Evolutionary conservation across 2,329 filamentous ascomycete species (phyloP).

Genomic region (Endoconidiophora laricicola): DNA sequence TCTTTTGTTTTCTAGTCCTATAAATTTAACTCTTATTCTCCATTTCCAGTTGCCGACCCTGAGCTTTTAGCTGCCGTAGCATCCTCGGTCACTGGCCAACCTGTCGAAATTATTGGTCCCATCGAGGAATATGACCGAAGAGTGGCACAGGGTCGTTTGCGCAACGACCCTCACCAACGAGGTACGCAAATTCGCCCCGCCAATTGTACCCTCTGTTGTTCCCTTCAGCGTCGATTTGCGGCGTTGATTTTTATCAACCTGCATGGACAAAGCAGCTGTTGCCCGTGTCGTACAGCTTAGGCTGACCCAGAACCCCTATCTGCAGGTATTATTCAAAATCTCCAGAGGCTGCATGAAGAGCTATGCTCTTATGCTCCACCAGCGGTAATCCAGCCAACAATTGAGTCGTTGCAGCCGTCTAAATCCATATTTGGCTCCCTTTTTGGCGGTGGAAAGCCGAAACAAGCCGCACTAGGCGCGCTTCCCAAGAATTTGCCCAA

Average conservation of each 20-base stretch:
- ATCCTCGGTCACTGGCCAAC: neutral
- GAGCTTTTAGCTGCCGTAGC: neutral
- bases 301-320: constrained; percentile 8
- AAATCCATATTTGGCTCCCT: constrained; percentile 42
- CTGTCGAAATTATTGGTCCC: constrained; percentile 38
- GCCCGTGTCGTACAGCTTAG: neutral
- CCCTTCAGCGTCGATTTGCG: neutral
- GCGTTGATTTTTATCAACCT: neutral
- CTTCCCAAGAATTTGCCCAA: constrained; percentile 65
- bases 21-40: too few relatives aligned
- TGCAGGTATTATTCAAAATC: constrained; percentile 66
- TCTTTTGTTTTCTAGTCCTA: too few relatives aligned
- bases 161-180: constrained; percentile 83
- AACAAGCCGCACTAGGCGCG: constrained; percentile 23
- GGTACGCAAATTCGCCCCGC: constrained; percentile 30
- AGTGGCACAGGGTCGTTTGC: constrained; percentile 54
- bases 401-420: constrained; percentile 47
- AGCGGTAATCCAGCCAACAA: constrained; percentile 56
- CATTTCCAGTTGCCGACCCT: neutral
- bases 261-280: too few relatives aligned
- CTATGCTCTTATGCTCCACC: constrained; percentile 58
- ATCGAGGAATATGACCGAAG: constrained; percentile 76
- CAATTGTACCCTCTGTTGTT: neutral
- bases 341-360: constrained; percentile 80
- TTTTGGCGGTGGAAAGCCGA: constrained; percentile 32